Base-by-base conservation (phyloP, 352 stramenopile species). In the Globisporangium lucens region DNA sequence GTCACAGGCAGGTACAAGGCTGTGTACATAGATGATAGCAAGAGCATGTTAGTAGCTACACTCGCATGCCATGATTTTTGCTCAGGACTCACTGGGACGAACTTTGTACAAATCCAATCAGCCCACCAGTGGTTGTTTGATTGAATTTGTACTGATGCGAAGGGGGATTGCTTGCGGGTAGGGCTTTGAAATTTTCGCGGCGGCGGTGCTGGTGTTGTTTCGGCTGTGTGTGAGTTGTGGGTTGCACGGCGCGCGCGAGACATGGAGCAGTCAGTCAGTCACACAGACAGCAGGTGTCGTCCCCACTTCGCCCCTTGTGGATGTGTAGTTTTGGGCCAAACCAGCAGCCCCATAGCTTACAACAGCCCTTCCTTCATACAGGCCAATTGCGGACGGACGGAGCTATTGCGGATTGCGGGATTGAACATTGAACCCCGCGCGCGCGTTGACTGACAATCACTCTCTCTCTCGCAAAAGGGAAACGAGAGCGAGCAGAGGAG, bases 1-100 rank as follows among this genome's bases (percentile, higher is more conserved):
- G 86, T 94, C 59, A 94, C 78, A 15, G 86, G 86, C 49, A 94
- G 65, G 63, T 94, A 94, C 33, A 94, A 94, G 78, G 61, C 82
- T 94, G 24, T 0, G 24, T 24, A 24, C 24, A 41, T 22, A 43
- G 12, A 35, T 63, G 7, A 64, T 56, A 30, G 10, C 30, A 9
- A 22, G 52, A 36, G 59, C 4, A 57, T 27, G 22, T 27, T 20
- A 63, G 29, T n/a, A 38, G 46, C 6, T 2, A 35, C 22, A 10
- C 7, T 20, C 7, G 7, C 27, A 52, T 20, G 13, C 24, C 24
- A 24, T 0, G 24, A 24, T 24, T 24, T 24, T 24, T 24, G 24
- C 24, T 24, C 24, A 24, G 24, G 24, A 24, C 24, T 24, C 24
- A 24, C 24, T 24, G 24, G 24, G 24, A 24, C 24, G 24, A 24